phyloP scores from a whole-genome alignment of 1,284 basidiomycete genomes.

The Moesziomyces sp. region DNA sequence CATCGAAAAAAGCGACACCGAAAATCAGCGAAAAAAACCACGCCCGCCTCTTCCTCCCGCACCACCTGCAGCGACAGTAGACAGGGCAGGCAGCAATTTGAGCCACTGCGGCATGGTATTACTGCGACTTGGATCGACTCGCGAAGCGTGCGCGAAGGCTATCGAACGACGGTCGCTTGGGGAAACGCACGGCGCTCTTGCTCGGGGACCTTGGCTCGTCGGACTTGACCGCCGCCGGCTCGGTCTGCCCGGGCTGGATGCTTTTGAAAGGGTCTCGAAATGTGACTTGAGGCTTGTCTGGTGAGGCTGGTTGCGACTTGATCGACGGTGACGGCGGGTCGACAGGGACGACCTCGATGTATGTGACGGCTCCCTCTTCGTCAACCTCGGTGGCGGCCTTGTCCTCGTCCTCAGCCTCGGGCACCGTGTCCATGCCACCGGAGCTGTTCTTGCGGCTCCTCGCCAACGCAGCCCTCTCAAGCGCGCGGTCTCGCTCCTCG shows the following conservation, averaged over 20 bases:
- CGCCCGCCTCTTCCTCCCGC: no score
- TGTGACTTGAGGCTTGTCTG: slow-evolving; percentile 4
- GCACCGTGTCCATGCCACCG: slow-evolving; percentile 23
- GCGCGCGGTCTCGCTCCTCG: slow-evolving; percentile 20
- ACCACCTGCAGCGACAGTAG: no score
- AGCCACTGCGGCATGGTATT: background rate
- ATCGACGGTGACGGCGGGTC: background rate
- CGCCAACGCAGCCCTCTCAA: background rate
- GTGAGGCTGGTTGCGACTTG: background rate
- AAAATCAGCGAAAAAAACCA: no score
- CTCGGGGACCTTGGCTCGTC: background rate
- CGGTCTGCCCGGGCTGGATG: background rate
- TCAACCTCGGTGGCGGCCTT: background rate
- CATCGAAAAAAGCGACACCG: no score
- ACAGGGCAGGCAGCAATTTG: no score
- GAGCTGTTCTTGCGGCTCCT: slow-evolving; percentile 8
- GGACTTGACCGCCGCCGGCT: slow-evolving; percentile 9
- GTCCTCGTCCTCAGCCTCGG: slow-evolving; percentile 17
- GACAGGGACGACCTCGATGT: slow-evolving; percentile 16
- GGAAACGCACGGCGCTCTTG: slow-evolving; percentile 7
- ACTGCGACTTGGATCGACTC: slow-evolving; percentile 21
- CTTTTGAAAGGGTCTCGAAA: slow-evolving; percentile 31
- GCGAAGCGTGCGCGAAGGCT: slow-evolving; percentile 28
- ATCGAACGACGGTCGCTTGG: slow-evolving; percentile 21
- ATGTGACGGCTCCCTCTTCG: slow-evolving; percentile 4